Base-by-base conservation (phyloP, 441 rosid genomes). In the Hypseocharis bilobata region DNA sequence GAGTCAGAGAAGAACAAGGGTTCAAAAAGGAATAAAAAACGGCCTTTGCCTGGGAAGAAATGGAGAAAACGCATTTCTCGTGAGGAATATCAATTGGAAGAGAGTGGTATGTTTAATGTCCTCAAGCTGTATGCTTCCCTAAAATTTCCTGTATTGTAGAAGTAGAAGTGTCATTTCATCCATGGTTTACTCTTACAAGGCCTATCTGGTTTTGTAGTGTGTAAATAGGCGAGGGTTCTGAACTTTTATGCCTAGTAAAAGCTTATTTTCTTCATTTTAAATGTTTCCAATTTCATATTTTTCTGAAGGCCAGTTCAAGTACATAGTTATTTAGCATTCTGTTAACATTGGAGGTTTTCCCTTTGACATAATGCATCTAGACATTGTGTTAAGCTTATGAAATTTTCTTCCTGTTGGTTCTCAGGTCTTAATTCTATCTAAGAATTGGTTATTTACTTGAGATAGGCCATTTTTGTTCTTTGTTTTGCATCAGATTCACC, bases 41-140 rank as follows among this genome's bases (percentile, higher is more conserved):
- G 97, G 67, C 98, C 98, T 76, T 80, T 88, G 78, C 95, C 98
- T 25, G 88, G 78, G 36, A 89, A 80, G 80, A 88, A 82, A 82
- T 93, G 96, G 96, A 85, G 88, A 78, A 84, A 85, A 65, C 77
- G 55, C 27, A 69, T 86, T 75, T 82, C 96, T 60, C 64, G 8
- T 0, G 97, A 92, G 72, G 96, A 88, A 22, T 74, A 59, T 69
- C 73, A 67, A 64, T 76, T 76, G 62, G 84, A 61, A 57, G 86
- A 70, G 54, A 84, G 40, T 70, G 92, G 97, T 92, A 83, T 71
- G 78, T 72, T 44, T 68, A 26, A 49, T 55, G 65, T 65, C 55
- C 76, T 54, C 51, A 70, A 63, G 25, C 40, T 52, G 64, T 30
- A 38, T 47, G 32, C n/a, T 14, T 64, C 10, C 32, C 3, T 20